Conservation (phyloP, 345 rosid genomes). For the Bruguiera gymnorhiza region DNA sequence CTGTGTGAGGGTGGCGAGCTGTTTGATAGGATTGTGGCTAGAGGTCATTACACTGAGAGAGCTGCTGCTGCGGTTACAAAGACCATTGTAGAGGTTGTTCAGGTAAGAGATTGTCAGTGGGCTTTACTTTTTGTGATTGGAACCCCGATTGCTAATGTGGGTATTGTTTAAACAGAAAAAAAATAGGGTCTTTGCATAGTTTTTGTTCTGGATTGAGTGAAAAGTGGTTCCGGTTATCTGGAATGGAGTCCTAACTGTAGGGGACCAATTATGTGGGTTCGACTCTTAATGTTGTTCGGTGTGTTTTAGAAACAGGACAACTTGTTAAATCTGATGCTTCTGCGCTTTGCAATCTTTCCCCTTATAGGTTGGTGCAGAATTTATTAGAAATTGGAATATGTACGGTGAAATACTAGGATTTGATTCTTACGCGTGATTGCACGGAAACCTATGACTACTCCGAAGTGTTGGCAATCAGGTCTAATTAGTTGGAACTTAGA, state of each 20-base stretch:
- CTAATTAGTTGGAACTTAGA: not conserved
- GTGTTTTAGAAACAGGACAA: no score
- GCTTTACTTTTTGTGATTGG: not conserved
- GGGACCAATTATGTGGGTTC: no score
- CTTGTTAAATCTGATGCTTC: no score
- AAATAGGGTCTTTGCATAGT: not conserved
- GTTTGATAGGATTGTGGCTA: constrained; percentile 33
- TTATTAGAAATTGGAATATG: no score
- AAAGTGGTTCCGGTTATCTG: no score
- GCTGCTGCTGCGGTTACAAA: constrained; percentile 36
- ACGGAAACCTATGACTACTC: not conserved
- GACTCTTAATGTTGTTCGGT: no score
- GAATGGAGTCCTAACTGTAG: no score
- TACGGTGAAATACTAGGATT: no score
- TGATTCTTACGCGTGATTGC: no score
- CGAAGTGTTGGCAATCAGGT: no score
- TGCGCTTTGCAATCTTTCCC: no score
- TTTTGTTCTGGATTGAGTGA: not conserved
- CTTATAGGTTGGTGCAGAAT: no score
- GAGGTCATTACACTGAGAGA: constrained; percentile 39
- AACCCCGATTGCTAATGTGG: not conserved
- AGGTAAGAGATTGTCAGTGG: constrained; percentile 9
- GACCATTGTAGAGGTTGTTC: constrained; percentile 41
- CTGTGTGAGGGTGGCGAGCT: constrained; percentile 36
- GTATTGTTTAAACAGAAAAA: not conserved